Evolutionary conservation across 2,329 filamentous ascomycete genomes (phyloP).

Genomic region (Cyphellophora europaea): DNA sequence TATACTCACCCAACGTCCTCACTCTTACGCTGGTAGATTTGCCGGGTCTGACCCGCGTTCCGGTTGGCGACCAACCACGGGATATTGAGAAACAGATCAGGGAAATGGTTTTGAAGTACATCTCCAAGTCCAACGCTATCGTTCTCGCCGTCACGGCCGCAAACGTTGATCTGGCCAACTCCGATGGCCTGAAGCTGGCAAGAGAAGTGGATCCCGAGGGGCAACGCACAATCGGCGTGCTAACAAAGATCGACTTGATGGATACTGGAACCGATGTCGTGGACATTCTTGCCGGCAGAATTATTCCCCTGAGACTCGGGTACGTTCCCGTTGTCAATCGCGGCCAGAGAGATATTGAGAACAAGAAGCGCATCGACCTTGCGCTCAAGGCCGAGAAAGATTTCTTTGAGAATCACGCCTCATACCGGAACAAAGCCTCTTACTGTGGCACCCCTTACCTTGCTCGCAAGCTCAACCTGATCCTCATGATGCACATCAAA

Average conservation of each 20-base stretch:
- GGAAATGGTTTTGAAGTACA: slow-evolving; percentile 98
- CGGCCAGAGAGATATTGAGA: slow-evolving; percentile 96
- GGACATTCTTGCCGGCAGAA: slow-evolving; percentile 92
- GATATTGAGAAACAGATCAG: slow-evolving; percentile 95
- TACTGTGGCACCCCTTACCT: slow-evolving; percentile 98
- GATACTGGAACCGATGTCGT: slow-evolving; percentile 97
- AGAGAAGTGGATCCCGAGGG: slow-evolving; percentile 95
- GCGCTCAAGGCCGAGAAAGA: slow-evolving; percentile 90
- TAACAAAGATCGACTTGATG: slow-evolving; percentile 99
- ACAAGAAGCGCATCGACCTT: slow-evolving; percentile 86
- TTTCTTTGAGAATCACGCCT: slow-evolving; percentile 98
- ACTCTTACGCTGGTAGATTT: slow-evolving; percentile 94
- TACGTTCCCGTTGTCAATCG: slow-evolving; percentile 98
- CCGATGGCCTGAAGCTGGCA: slow-evolving; percentile 90
- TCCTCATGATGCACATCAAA: slow-evolving; percentile 99
- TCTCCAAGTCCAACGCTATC: slow-evolving; percentile 96
- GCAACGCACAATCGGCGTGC: slow-evolving; percentile 93
- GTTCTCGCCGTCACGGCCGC: slow-evolving; percentile 93
- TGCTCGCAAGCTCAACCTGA: slow-evolving; percentile 92
- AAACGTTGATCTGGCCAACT: slow-evolving; percentile 97
- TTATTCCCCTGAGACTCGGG: slow-evolving; percentile 87
- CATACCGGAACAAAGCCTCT: slow-evolving; percentile 94
- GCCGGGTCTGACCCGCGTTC: slow-evolving; percentile 92
- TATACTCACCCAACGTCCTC: slow-evolving; percentile 96
- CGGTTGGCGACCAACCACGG: slow-evolving; percentile 88